A percentile compares a stretch with the other conserved stretches of the same genome.
phyloP scores from a whole-genome alignment of 1,139 yeast genomes.

The Diutina pseudorugosa region DNA sequence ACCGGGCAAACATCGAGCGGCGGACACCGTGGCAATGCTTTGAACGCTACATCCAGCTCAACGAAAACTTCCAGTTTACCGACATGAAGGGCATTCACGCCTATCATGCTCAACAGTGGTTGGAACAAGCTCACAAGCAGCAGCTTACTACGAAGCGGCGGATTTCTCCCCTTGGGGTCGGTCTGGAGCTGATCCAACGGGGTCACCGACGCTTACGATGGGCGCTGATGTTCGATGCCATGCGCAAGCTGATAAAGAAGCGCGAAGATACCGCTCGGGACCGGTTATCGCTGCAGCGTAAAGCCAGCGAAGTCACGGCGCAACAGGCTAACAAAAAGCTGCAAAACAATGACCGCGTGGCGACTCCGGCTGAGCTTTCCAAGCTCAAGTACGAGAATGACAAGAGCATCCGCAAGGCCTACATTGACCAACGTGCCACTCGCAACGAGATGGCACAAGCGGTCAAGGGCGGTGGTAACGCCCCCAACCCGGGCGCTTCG shows the following conservation, averaged over 20 bases:
- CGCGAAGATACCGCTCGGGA: slow-evolving; percentile 37
- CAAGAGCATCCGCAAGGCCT: slow-evolving; percentile 67
- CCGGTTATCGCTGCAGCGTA: slow-evolving; percentile 1
- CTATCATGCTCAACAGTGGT: slow-evolving; percentile 77
- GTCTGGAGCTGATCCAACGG: slow-evolving; percentile 80
- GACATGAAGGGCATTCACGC: slow-evolving; percentile 88
- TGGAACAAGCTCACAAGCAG: slow-evolving; percentile 80
- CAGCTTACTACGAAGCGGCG: slow-evolving; percentile 82
- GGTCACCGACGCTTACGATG: slow-evolving; percentile 84
- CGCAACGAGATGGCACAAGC: slow-evolving; percentile 29
- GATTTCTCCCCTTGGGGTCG: slow-evolving; percentile 85
- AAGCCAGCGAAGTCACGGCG: background rate
- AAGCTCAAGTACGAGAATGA: slow-evolving; percentile 77
- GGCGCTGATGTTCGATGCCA: slow-evolving; percentile 97
- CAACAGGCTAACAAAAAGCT: slow-evolving; percentile 8
- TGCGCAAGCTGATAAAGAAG: slow-evolving; percentile 80
- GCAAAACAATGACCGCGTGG: slow-evolving; percentile 24
- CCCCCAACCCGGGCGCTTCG: background rate
- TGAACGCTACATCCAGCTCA: slow-evolving; percentile 87
- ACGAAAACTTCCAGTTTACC: slow-evolving; percentile 71
- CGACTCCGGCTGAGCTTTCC: slow-evolving; percentile 77
- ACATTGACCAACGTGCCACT: slow-evolving; percentile 39
- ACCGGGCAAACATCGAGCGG: slow-evolving; percentile 80
- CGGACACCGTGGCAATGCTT: slow-evolving; percentile 98
- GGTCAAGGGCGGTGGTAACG: slow-evolving; percentile 15